Evolutionary conservation across 306 rosid species (phyloP), one percentile per base, ranked within the genome.

Genomic region (Boehmeria nivea): DNA sequence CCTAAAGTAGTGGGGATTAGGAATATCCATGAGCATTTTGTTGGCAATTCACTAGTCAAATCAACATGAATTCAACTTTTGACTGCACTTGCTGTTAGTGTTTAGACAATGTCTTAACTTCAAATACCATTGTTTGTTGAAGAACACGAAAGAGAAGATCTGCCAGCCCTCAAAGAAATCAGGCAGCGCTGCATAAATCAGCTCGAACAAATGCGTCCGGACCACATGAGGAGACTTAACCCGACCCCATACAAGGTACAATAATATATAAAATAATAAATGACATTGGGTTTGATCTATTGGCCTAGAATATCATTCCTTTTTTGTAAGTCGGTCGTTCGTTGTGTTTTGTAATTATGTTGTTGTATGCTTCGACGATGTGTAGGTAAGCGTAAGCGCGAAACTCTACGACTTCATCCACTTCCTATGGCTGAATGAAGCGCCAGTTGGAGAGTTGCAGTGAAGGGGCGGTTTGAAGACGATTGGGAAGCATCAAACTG

Each of bases 201-300:
- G 78, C 95, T 93, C 0, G 82, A 78, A 60, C 84, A 69, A 72
- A 87, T 93, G 99, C 89, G 96, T 37, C 81, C 95, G 0, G 96
- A 93, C 73, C 96, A 93, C 82, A 82, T 93, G 99, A 85, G 99
- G 76, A 93, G 83, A 62, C 84, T 93, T 61, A 93, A 93, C 66
- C 99, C 99, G 15, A 93, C 99, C 7, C 99, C 99, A 0, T 93
- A 87, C 65, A 93, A 93, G 95, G 99, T 87, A 71, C 50, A n/a
- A n/a, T n/a, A n/a, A n/a, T n/a, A n/a, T n/a, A n/a, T n/a, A n/a
- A n/a, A n/a, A n/a, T n/a, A n/a, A n/a, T n/a, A n/a, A n/a, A n/a
- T n/a, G n/a, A n/a, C n/a, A n/a, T n/a, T n/a, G n/a, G n/a, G n/a
- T n/a, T n/a, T n/a, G n/a, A n/a, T n/a, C n/a, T n/a, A n/a, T n/a